A percentile compares a stretch with the other conserved stretches of the same genome.
phyloP scores from a whole-genome alignment of 257 asterid species.

The Paraleonurus japonicus region DNA sequence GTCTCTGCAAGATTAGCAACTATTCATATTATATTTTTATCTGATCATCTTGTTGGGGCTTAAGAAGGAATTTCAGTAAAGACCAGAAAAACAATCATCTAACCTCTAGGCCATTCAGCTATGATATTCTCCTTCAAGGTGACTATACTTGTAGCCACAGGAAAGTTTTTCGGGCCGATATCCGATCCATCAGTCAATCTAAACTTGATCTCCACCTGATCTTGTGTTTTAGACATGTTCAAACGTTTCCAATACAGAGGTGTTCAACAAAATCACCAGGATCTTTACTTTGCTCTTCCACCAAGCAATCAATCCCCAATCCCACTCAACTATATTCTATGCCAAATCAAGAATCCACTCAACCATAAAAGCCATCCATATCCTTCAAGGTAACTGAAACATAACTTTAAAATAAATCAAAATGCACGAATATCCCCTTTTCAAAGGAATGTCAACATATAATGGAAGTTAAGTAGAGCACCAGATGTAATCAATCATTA shows the following conservation, averaged over 20 bases:
- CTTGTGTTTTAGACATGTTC: slow-evolving; percentile 67
- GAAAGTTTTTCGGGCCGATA: slow-evolving; percentile 75
- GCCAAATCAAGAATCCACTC: slow-evolving; percentile 39
- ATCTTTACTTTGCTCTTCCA: slow-evolving; percentile 36
- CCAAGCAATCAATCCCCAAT: slow-evolving; percentile 30
- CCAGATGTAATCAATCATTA: slow-evolving; percentile 21
- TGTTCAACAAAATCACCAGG: slow-evolving; percentile 28
- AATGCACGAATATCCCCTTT: slow-evolving; percentile 1
- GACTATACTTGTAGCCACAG: slow-evolving; percentile 64
- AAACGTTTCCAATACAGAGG: slow-evolving; percentile 21
- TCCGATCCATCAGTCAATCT: slow-evolving; percentile 87
- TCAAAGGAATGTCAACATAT: slow-evolving; percentile 23
- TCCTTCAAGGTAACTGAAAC: slow-evolving; percentile 20
- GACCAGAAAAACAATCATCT: slow-evolving; percentile 28
- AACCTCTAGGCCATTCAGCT: slow-evolving; percentile 96
- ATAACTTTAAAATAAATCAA: slow-evolving; percentile 5
- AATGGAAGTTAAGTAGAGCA: slow-evolving; percentile 16
- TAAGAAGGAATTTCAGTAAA: no score
- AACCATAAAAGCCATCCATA: slow-evolving; percentile 39
- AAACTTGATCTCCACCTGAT: slow-evolving; percentile 87
- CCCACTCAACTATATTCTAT: slow-evolving; percentile 19
- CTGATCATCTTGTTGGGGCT: no score
- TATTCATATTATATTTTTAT: no score
- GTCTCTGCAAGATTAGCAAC: no score
- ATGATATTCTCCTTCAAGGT: slow-evolving; percentile 83